A percentile compares a stretch with the other conserved stretches of the same genome.
Conservation (phyloP, 306 rosid genomes). For the Corylus heterophylla region DNA sequence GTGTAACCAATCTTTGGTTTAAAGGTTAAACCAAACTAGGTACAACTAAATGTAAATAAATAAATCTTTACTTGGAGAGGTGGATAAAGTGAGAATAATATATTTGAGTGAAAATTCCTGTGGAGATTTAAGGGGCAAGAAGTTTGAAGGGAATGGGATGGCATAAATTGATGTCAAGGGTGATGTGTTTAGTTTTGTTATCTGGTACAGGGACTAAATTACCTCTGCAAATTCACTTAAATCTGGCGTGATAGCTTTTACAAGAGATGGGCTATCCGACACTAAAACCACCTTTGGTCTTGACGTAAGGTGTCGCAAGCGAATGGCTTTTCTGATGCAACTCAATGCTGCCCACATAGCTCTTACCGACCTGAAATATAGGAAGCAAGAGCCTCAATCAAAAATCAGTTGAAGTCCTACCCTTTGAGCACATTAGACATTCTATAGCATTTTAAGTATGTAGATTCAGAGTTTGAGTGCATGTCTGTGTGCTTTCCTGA, state of each 20-base stretch:
- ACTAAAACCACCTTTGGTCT: slow-evolving; percentile 78
- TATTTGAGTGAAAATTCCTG: neutral
- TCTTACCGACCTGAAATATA: slow-evolving; percentile 67
- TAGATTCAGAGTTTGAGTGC: slow-evolving; percentile 6
- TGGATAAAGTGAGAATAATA: neutral
- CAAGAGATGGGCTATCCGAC: slow-evolving; percentile 81
- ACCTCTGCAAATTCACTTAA: slow-evolving; percentile 88
- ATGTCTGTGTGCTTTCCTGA: neutral
- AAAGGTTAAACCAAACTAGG: neutral
- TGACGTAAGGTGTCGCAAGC: slow-evolving; percentile 34
- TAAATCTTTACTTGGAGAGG: neutral
- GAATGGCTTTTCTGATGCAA: slow-evolving; percentile 61
- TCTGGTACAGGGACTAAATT: slow-evolving; percentile 20
- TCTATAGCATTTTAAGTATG: neutral
- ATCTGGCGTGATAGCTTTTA: slow-evolving; percentile 51
- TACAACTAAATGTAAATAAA: neutral
- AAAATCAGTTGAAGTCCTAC: slow-evolving; percentile 19
- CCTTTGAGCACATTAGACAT: slow-evolving; percentile 7
- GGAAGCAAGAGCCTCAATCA: slow-evolving; percentile 27
- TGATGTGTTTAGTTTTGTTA: neutral
- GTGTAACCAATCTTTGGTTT: neutral
- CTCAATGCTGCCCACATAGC: slow-evolving; percentile 73
- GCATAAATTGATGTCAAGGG: neutral
- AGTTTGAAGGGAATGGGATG: no score
- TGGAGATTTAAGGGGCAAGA: neutral